Conservation (phyloP, 2,329 filamentous ascomycete genomes). For the Berkeleyomyces basicola region DNA sequence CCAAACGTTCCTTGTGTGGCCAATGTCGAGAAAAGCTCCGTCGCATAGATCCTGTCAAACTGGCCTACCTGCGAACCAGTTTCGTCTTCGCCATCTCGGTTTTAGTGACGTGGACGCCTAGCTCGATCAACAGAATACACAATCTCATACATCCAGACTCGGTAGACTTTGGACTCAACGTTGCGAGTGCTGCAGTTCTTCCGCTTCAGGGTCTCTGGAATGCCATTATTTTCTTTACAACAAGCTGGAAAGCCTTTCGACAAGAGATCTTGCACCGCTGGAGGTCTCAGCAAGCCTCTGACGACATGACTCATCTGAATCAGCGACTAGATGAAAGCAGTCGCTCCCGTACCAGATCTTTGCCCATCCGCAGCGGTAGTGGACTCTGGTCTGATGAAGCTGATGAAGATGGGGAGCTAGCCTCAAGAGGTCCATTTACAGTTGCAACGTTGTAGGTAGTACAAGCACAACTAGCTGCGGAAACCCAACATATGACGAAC, state of each 20-base stretch:
- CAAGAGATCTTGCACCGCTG: neutral
- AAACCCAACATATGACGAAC: too few relatives aligned
- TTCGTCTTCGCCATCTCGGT: conserved; percentile 45
- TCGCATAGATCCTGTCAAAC: conserved; percentile 39
- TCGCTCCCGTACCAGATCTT: neutral
- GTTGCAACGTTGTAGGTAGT: neutral
- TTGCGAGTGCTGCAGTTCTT: conserved; percentile 53
- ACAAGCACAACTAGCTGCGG: too few relatives aligned
- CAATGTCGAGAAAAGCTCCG: conserved; percentile 21
- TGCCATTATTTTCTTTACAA: conserved; percentile 56
- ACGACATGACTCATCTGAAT: neutral
- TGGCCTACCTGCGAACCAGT: conserved; percentile 43
- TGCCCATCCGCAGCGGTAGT: neutral
- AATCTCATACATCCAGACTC: conserved; percentile 38
- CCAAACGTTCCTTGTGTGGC: conserved; percentile 12
- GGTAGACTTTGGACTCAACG: conserved; percentile 47
- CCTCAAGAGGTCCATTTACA: neutral
- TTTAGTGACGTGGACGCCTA: conserved; percentile 46
- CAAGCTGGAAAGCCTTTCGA: conserved; percentile 33
- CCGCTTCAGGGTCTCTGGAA: conserved; percentile 74
- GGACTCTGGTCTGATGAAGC: conserved; percentile 1
- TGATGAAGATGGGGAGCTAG: neutral
- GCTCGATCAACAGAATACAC: conserved; percentile 59
- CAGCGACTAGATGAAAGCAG: neutral
- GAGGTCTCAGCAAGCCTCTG: neutral